Conservation (phyloP, 2,329 filamentous ascomycete genomes). For the Massarina eburnea region DNA sequence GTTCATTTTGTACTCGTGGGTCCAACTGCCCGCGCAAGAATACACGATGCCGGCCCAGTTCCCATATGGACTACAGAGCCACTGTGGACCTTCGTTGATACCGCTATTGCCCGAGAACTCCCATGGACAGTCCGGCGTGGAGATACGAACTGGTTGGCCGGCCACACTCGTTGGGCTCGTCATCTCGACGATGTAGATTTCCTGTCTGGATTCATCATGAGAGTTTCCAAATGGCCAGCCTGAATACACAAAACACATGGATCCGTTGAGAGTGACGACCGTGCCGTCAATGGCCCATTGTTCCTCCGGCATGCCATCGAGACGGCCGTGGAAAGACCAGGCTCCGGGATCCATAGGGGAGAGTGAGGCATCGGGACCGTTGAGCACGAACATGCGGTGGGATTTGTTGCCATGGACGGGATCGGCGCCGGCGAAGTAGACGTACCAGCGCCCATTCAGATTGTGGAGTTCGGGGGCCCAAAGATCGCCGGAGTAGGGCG, state of each 20-base stretch:
- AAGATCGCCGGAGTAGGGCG: constrained; percentile 49
- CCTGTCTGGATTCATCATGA: constrained; percentile 43
- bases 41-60: constrained; percentile 51
- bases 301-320: constrained; percentile 43
- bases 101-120: constrained; percentile 44
- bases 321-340: constrained; percentile 48
- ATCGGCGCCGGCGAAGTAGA: constrained; percentile 52
- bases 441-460: constrained; percentile 56
- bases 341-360: constrained; percentile 31
- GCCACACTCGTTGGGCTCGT: constrained; percentile 38
- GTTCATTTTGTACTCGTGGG: constrained; percentile 53
- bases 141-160: constrained; percentile 44
- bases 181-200: constrained; percentile 49
- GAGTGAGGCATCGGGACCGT: constrained; percentile 40
- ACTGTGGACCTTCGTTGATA: constrained; percentile 51
- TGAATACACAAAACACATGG: constrained; percentile 49
- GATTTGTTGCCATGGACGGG: constrained; percentile 46
- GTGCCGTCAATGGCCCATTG: constrained; percentile 55
- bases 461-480: constrained; percentile 61
- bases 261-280: constrained; percentile 42
- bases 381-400: constrained; percentile 51
- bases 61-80: constrained; percentile 37
- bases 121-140: constrained; percentile 43
- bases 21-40: constrained; percentile 51
- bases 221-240: constrained; percentile 47